Evolutionary conservation across 768 basidiomycete species (phyloP), one percentile per base, ranked within the genome.

Genomic region (Pleurotus djamor): DNA sequence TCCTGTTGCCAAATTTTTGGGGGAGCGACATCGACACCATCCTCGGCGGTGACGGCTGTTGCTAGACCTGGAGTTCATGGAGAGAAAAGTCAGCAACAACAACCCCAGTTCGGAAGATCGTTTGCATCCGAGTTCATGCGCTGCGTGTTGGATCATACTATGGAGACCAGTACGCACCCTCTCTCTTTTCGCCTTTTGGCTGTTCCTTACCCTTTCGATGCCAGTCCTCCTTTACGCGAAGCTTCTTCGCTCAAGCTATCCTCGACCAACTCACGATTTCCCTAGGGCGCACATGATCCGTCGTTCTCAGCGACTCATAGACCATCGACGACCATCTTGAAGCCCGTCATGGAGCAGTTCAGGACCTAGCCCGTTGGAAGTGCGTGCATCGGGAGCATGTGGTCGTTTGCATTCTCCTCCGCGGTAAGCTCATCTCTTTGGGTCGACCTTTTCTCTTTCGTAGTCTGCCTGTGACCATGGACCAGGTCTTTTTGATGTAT

Each of bases 201-300:
- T 28, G 13, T 8, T n/a, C 5, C 8, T 21, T 21, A 61, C 48
- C 65, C 32, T 21, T 16, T 14, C 10, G 5, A 9, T 7, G 9
- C 0, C 52, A 86, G 86, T 84, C 17, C 73, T 87, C 14, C 74
- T 87, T 66, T 85, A 85, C 66, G 80, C 79, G 87, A 32, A 79
- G 79, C 59, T 90, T 87, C 75, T 89, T 89, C 60, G 87, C 88
- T 0, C 85, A 86, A 65, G 88, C 88, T 3, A 82, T 89, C 63
- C 83, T 86, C 28, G 86, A 89, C 59, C 79, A 84, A 38, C 87
- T 88, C 0, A 69, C 71, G 32, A 87, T 89, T 67, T 88, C 88
- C 0, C 43, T 83, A 85, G 68, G 87, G 85, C 63, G 68, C 76
- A 5, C 89, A 88, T 55, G 82, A 85, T 0, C 82, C 81, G 0